Base-by-base conservation (phyloP, 1,284 basidiomycete genomes). In the Testicularia cyperi region DNA sequence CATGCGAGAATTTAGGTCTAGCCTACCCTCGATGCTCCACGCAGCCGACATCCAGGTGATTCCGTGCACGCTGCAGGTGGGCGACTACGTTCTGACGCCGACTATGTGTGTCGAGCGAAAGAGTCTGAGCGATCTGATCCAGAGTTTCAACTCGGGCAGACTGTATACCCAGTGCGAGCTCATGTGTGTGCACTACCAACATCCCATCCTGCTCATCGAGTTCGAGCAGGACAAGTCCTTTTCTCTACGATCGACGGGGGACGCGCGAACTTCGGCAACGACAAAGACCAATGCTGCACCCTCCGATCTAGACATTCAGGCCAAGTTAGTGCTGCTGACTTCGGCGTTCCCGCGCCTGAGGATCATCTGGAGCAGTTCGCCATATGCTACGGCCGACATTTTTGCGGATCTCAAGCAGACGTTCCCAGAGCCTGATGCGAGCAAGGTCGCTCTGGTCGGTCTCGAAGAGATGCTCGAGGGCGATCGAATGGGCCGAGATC, bases 151-250 rank as follows among this genome's bases (percentile, higher is more conserved):
- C 49, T 94, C 86, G 64, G 94, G 94, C 13, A 82, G 94, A 54
- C 77, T 98, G n/a, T 96, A 95, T 75, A 90, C 91, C 0, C 94
- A 99, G 74, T 97, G 94, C 79, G 94, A 98, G 78, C 78, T 90
- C 15, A 97, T 98, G 94, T 91, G 88, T 0, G 86, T 88, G 5
- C 88, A 97, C 75, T 98, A 97, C 79, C 92, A 92, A 78, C 86
- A 88, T 31, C 92, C 92, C 0, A 84, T 98, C 42, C 80, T 98
- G 13, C 81, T 98, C n/a, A 96, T 98, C 69, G 94, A 99, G 74
- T 99, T 98, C 65, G 94, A 97, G 70, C 90, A 97, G 77, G 88
- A 95, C 77, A 95, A 94, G 70, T 85, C 90, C 0, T 98, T 97
- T 77, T 88, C 90, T 0, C 89, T 69, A 51, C 45, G 51, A 19